A percentile compares a stretch with the other conserved stretches of the same genome.
Evolutionary conservation across 495 filamentous ascomycete genomes (phyloP).

Genomic region (Haplographium delicatum): DNA sequence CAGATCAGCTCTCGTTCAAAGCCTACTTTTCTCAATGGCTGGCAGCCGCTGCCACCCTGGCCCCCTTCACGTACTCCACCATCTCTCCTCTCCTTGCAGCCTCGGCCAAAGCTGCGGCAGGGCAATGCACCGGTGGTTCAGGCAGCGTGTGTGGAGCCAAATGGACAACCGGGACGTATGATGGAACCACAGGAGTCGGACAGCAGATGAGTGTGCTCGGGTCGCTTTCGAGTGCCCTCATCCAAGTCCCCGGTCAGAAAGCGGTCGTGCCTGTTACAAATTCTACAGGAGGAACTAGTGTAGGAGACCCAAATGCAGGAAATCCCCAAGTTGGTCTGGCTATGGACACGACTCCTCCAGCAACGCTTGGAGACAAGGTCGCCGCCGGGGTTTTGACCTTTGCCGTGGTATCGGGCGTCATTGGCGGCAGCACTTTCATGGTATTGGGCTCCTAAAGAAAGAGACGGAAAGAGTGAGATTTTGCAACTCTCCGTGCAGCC

Average conservation of each 20-base stretch:
- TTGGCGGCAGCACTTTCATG: slow-evolving; percentile 44
- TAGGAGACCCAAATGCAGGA: slow-evolving; percentile 66
- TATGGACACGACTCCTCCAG: slow-evolving; percentile 21
- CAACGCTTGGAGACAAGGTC: slow-evolving; percentile 49
- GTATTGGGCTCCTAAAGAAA: no score
- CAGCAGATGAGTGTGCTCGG: slow-evolving; percentile 68
- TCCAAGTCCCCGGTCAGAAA: slow-evolving; percentile 17
- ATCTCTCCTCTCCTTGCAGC: slow-evolving; percentile 58
- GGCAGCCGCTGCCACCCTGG: slow-evolving; percentile 61
- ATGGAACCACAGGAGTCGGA: slow-evolving; percentile 54
- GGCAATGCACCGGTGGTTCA: slow-evolving; percentile 57
- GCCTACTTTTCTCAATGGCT: slow-evolving; percentile 82
- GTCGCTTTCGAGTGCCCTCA: slow-evolving; percentile 56
- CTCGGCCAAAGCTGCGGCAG: slow-evolving; percentile 56
- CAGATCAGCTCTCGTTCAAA: slow-evolving; percentile 81
- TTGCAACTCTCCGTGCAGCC: no score
- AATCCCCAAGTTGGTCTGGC: slow-evolving; percentile 9
- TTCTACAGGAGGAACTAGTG: slow-evolving; percentile 67
- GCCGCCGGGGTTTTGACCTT: slow-evolving; percentile 59
- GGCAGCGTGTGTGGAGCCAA: slow-evolving; percentile 61
- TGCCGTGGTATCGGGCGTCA: slow-evolving; percentile 30
- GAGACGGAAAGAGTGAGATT: no score
- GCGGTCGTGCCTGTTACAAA: slow-evolving; percentile 36
- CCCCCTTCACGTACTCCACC: slow-evolving; percentile 52
- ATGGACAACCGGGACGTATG: slow-evolving; percentile 58